Base-by-base conservation (phyloP, 371 early-diverging fungal genomes). In the Rhizopus delemar region DNA sequence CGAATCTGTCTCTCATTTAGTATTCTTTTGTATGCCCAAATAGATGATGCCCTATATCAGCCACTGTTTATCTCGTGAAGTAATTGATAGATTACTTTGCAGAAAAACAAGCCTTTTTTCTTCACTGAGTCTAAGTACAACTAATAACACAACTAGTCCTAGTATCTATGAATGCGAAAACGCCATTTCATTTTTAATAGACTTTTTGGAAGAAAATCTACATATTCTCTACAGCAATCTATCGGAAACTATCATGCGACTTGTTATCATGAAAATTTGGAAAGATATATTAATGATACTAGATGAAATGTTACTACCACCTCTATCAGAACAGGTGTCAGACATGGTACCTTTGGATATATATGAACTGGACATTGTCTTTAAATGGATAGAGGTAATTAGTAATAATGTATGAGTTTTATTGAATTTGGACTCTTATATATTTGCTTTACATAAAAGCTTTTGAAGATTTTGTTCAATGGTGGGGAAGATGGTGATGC, bases 401-500 rank as follows among this genome's bases (percentile, higher is more conserved):
- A 5, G 36, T 41, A 50, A 22, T 13, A 12, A 39, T 43, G 3
- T 12, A 31, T 41, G 4, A 32, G 13, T 34, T n/a, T 7, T 39
- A 9, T 39, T 12, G 39, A 39, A 39, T 39, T 9, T 1, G 1
- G 12, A 39, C 12, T 39, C 39, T 39, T 39, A 39, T 22, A 22
- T 22, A 22, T 9, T 51, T 46, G 8, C 46, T 41, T 46, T 41
- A 22, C 22, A 22, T 53, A 33, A 22, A 71, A 87, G 70, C 78
- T 91, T 31, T 77, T 94, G 49, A 86, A 87, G 67, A 76, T 90
- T 56, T 89, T 91, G 62, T 86, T 94, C 69, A 84, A 91, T 53
- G 95, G 91, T 8, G 93, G 90, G 13, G 88, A 88, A 51, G 86
- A 85, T 46, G 89, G 85, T 6, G 86, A 94, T 53, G 90, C 89